These are phyloP conservation scores for Alternaria brassicicola DNA, from an alignment of 2,329 filamentous ascomycete genomes.

Conservation along the genomic window DNA sequence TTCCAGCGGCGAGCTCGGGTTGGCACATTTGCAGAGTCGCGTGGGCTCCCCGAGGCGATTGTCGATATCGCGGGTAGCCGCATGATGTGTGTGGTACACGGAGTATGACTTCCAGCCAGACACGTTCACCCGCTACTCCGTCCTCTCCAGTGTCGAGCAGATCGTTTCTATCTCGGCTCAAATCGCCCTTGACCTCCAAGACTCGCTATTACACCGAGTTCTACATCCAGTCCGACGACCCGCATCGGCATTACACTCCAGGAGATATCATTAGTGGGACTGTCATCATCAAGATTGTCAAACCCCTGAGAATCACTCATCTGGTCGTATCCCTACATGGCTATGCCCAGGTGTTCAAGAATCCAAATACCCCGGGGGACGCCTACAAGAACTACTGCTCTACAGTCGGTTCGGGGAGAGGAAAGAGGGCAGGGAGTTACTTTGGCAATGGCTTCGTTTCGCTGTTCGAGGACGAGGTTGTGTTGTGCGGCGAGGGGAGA, in stretches of 20 bases:
- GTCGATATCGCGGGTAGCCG: conserved; percentile 41
- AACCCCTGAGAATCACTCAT: conserved; percentile 79
- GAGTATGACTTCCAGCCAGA: conserved; percentile 50
- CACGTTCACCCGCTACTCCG: conserved; percentile 39
- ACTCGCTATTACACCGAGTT: conserved; percentile 76
- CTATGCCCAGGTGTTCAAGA: conserved; percentile 79
- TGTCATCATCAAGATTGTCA: conserved; percentile 74
- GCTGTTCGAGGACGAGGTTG: conserved; percentile 81
- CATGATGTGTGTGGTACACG: conserved; percentile 47
- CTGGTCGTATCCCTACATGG: conserved; percentile 79
- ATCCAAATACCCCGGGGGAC: conserved; percentile 66
- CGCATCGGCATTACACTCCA: conserved; percentile 75
- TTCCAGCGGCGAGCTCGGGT: conserved; percentile 1
- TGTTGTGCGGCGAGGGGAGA: conserved; percentile 78
- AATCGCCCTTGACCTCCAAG: conserved; percentile 60
- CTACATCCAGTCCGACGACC: conserved; percentile 76
- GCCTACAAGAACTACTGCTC: conserved; percentile 55
- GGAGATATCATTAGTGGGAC: conserved; percentile 76
- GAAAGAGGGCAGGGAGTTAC: conserved; percentile 61
- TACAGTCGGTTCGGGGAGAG: conserved; percentile 61
- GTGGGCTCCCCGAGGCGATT: conserved; percentile 13
- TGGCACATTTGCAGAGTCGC: neutral
- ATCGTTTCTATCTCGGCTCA: conserved; percentile 60
- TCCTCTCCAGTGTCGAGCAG: conserved; percentile 36
- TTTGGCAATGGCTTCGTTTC: conserved; percentile 80